Evolutionary conservation across 2,329 filamentous ascomycete genomes (phyloP).

Genomic region (Penicillium sp.): DNA sequence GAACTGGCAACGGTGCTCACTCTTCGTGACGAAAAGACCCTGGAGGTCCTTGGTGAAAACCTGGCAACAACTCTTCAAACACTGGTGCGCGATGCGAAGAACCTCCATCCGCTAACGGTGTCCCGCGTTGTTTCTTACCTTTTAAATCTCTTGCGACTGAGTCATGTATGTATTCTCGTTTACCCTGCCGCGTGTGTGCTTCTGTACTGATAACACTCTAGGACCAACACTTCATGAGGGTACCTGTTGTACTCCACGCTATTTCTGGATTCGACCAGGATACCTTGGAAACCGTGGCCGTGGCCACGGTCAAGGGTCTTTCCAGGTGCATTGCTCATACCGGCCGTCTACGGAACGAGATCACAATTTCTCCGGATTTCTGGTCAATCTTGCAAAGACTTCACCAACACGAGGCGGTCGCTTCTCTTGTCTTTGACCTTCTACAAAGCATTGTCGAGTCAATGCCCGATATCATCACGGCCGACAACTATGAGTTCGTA

Average conservation of each 20-base stretch:
- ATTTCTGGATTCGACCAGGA: slow-evolving; percentile 85
- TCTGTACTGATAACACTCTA: slow-evolving; percentile 38
- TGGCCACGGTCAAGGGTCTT: slow-evolving; percentile 75
- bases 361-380: slow-evolving; percentile 95
- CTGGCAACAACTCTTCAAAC: slow-evolving; percentile 79
- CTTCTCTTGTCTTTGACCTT: slow-evolving; percentile 80
- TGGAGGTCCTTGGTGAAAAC: slow-evolving; percentile 71
- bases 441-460: slow-evolving; percentile 72
- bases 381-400: slow-evolving; percentile 85
- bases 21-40: slow-evolving; percentile 70
- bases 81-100: slow-evolving; percentile 74
- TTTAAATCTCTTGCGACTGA: slow-evolving; percentile 74
- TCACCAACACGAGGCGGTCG: slow-evolving; percentile 66
- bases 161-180: slow-evolving; percentile 65
- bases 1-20: slow-evolving; percentile 84
- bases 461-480: slow-evolving; percentile 78
- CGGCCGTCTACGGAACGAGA: slow-evolving; percentile 78
- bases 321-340: slow-evolving; percentile 76
- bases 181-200: slow-evolving; percentile 15
- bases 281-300: slow-evolving; percentile 71
- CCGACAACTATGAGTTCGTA: slow-evolving; percentile 92
- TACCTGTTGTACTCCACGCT: slow-evolving; percentile 85
- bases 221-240: slow-evolving; percentile 88
- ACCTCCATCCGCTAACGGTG: slow-evolving; percentile 78
- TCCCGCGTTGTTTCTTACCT: slow-evolving; percentile 86